Evolutionary conservation across 148 eudicot species (phyloP), one percentile per base, ranked within the genome.

Genomic region (Nyssa sinensis): DNA sequence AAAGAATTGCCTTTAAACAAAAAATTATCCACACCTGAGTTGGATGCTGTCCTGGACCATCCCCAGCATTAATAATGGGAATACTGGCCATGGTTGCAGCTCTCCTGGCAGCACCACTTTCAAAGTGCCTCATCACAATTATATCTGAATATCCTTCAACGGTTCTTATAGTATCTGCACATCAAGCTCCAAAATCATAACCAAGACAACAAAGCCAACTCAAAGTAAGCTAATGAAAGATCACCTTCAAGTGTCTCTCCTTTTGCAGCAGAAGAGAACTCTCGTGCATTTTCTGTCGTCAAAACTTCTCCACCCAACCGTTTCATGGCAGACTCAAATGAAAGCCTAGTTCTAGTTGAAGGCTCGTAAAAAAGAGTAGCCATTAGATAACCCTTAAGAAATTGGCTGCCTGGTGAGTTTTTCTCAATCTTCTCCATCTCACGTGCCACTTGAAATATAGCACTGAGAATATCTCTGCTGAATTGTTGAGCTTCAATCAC

Each of bases 1-100:
- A n/a, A n/a, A 5, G 14, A 41, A 62, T n/a, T 73, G 57, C 39
- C n/a, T 64, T 35, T 24, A 24, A 24, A 66, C 8, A 53, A 13
- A 62, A 35, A 41, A 32, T 41, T 13, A 35, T 34, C 44, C 64
- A 75, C 31, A 90, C 98, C 88, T 94, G 98, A 77, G 92, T 86
- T 72, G 98, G 98, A 79, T 94, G 98, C 81, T 94, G 97, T n/a
- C 98, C 98, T 16, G 98, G 98, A 76, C 98, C 98, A 80, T 94
- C 98, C 66, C 98, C 98, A 23, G 98, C 98, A 90, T 94, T 94
- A 74, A 92, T 94, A 72, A 94, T 74, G 8, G 97, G 98, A 83
- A 94, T 92, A 72, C 67, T 85, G 27, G 98, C 94, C 19, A 90
- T 90, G 19, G 86, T 53, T 39, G 96, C 97, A 21, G 98, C 97